These are phyloP conservation scores for Eutrema japonicum DNA, from an alignment of 345 rosid genomes.

Conservation along the genomic window DNA sequence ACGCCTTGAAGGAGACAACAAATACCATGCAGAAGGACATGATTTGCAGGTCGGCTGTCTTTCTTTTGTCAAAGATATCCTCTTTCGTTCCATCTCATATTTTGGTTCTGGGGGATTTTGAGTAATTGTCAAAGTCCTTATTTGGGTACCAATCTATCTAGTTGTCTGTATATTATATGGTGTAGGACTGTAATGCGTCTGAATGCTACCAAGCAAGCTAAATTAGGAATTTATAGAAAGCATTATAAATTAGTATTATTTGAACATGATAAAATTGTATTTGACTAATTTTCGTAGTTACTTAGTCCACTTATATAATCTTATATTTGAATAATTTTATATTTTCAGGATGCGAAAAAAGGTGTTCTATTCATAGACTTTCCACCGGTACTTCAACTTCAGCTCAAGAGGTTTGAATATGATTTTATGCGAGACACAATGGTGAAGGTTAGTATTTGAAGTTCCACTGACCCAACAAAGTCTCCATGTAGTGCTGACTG, in stretches of 20 bases:
- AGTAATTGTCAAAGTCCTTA: conserved; percentile 1
- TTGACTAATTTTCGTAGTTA: background rate
- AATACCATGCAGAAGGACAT: conserved; percentile 90
- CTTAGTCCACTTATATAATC: conserved; percentile 2
- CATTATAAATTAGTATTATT: background rate
- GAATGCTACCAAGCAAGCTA: conserved; percentile 22
- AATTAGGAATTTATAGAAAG: conserved; percentile 15
- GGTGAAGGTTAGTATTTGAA: conserved; percentile 79
- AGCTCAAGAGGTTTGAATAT: conserved; percentile 94
- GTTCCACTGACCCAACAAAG: conserved; percentile 17
- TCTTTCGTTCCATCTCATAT: conserved; percentile 20
- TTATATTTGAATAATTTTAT: conserved; percentile 3
- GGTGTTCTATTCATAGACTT: conserved; percentile 93
- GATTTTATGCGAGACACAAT: conserved; percentile 94
- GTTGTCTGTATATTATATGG: conserved; percentile 11
- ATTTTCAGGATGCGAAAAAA: conserved; percentile 89
- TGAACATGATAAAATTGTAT: background rate
- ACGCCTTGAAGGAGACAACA: conserved; percentile 97
- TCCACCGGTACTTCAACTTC: conserved; percentile 98
- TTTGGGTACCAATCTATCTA: conserved; percentile 9
- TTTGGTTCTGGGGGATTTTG: conserved; percentile 21
- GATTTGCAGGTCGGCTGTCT: conserved; percentile 80
- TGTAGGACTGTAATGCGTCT: background rate
- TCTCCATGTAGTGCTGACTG: conserved; percentile 20
- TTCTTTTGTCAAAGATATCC: conserved; percentile 27